These are phyloP conservation scores for Ustilago curta DNA, from an alignment of 1,284 basidiomycete genomes.

Conservation along the genomic window DNA sequence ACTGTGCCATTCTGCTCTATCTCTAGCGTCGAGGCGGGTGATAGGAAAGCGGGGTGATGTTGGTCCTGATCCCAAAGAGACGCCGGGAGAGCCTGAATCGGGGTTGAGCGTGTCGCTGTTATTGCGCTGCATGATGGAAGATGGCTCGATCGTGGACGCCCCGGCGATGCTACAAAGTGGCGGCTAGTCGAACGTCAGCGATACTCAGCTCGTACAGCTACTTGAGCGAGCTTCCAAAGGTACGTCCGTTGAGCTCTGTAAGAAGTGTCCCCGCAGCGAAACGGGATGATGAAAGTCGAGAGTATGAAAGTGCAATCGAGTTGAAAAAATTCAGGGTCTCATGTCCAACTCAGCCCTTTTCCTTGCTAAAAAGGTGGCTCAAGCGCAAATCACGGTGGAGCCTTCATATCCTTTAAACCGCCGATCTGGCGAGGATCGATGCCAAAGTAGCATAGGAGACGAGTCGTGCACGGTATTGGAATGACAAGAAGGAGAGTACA, in stretches of 20 bases:
- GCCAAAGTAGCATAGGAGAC: no score
- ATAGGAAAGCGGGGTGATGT: constrained; percentile 30
- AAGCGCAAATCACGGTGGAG: neutral
- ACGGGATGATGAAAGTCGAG: no score
- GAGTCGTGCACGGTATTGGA: neutral
- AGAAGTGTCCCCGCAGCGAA: no score
- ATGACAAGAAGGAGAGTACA: neutral
- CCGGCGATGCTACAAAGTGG: no score
- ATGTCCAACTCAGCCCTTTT: neutral
- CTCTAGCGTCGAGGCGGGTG: constrained; percentile 17
- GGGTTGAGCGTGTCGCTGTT: constrained; percentile 5
- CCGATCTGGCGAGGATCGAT: no score
- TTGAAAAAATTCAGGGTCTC: constrained; percentile 13
- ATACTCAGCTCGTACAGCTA: no score
- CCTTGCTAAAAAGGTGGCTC: neutral
- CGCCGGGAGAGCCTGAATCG: neutral
- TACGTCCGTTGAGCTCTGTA: no score
- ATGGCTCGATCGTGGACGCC: no score
- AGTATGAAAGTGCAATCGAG: neutral
- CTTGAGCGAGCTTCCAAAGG: no score
- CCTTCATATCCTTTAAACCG: neutral
- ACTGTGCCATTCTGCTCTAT: constrained; percentile 29
- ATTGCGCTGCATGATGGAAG: constrained; percentile 10
- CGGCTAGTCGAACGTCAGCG: no score
- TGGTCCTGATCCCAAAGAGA: constrained; percentile 6